phyloP scores from a whole-genome alignment of 2,329 filamentous ascomycete genomes.

The Verruconis gallopava region DNA sequence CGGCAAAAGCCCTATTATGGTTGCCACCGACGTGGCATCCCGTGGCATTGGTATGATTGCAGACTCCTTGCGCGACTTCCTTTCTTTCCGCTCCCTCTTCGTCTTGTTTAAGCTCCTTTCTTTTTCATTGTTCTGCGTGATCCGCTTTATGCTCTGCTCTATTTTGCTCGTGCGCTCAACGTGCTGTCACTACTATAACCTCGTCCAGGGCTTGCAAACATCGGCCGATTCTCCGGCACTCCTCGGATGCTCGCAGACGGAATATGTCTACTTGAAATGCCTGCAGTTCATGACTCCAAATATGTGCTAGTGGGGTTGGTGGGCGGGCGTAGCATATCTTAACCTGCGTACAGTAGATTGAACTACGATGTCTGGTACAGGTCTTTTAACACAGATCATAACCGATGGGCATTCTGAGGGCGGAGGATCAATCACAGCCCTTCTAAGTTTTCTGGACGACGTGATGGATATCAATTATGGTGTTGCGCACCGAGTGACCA shows the following conservation, averaged over 20 bases:
- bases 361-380: too few relatives aligned
- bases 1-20: constrained; percentile 99
- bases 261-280: constrained; percentile 61
- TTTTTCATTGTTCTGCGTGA: constrained; percentile 39
- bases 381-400: too few relatives aligned
- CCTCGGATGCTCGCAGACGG: constrained; percentile 74
- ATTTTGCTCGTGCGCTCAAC: constrained; percentile 66
- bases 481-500: constrained; percentile 41
- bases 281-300: constrained; percentile 55
- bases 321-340: too few relatives aligned
- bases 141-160: constrained; percentile 75
- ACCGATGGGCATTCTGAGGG: too few relatives aligned
- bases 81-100: constrained; percentile 21
- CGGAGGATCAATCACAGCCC: too few relatives aligned
- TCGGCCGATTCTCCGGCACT: constrained; percentile 50
- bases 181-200: constrained; percentile 67
- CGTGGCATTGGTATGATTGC: constrained; percentile 99
- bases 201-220: constrained; percentile 80
- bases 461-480: background rate
- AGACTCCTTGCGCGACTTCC: constrained; percentile 34
- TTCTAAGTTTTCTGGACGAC: background rate
- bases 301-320: too few relatives aligned
- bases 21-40: constrained; percentile 97
- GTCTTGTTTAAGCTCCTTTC: constrained; percentile 20
- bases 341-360: too few relatives aligned